Evolutionary conservation across 305 asterid genomes (phyloP), one percentile per base, ranked within the genome.

Genomic region (Fraxinus floribunda): DNA sequence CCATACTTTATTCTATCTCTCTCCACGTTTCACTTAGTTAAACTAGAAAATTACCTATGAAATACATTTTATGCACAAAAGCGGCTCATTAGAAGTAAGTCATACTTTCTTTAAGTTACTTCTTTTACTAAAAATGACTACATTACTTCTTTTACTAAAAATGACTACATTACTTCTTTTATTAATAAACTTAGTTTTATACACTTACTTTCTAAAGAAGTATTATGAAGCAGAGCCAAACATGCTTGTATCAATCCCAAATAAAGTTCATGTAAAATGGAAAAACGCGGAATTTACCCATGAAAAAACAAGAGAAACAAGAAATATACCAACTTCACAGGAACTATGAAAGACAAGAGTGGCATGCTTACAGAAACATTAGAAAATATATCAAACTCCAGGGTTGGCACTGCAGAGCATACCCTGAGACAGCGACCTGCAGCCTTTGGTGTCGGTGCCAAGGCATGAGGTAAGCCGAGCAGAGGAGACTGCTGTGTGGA

Each of bases 391-490:
- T 94, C 98, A 94, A 94, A 94, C 97, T 88, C 98, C 97, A 84
- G 98, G 97, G 88, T 91, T 91, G 90, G 98, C 95, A 91, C 94
- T 86, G 97, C 94, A 92, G 82, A 94, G 90, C 98, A 92, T 93
- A 94, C 98, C 98, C 97, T 93, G 96, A 93, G 98, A 93, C 94
- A 94, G 87, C 49, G 98, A 94, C 82, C 98, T 88, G 84, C 96
- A 93, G 85, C 97, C 94, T 24, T 83, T 89, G 55, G 93, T 74
- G 87, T 93, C 95, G 29, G 89, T 80, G 41, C 94, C 94, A 1
- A 94, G 94, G 87, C 95, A 89, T 1, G 93, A 93, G 22, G 95
- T 93, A 41, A 94, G 95, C 85, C 98, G 83, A 72, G 98, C 97
- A 0, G 98, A 87, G 11, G 98, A 91, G 73, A 94, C 84, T 0